Evolutionary conservation across 768 basidiomycete genomes (phyloP).

Genomic region (Mycena alexandri): DNA sequence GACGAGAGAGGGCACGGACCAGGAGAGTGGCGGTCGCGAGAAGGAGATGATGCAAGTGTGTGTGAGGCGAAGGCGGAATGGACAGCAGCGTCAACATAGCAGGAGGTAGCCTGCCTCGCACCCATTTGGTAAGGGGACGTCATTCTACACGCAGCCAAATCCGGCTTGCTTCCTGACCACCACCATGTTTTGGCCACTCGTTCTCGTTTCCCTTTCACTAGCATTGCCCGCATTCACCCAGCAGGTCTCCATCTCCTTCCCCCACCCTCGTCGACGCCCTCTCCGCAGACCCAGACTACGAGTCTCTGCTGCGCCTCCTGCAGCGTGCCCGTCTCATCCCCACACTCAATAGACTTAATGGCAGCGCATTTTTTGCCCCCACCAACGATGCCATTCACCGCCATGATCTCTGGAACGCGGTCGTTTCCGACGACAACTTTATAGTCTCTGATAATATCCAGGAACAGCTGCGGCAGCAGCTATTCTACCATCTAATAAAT

Average conservation of each 20-base stretch:
- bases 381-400: slow-evolving; percentile 90
- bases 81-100: slow-evolving; percentile 26
- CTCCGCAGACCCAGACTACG: slow-evolving; percentile 79
- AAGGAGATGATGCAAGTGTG: slow-evolving; percentile 67
- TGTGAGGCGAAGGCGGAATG: slow-evolving; percentile 58
- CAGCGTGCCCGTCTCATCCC: slow-evolving; percentile 92
- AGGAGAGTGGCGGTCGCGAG: slow-evolving; percentile 69
- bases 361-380: slow-evolving; percentile 92
- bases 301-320: slow-evolving; percentile 79
- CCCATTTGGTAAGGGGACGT: no score
- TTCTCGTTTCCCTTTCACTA: slow-evolving; percentile 40
- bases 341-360: slow-evolving; percentile 88
- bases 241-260: slow-evolving; percentile 42
- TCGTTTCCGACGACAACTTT: slow-evolving; percentile 53
- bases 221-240: slow-evolving; percentile 39
- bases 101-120: neutral
- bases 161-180: neutral
- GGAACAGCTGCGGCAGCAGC: slow-evolving; percentile 86
- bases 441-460: slow-evolving; percentile 82
- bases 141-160: neutral
- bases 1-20: slow-evolving; percentile 55
- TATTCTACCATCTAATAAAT: slow-evolving; percentile 96
- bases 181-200: slow-evolving; percentile 28
- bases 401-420: slow-evolving; percentile 57
- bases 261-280: slow-evolving; percentile 85